Base-by-base conservation (phyloP, 2,329 filamentous ascomycete genomes). In the Colletotrichum spinosum region DNA sequence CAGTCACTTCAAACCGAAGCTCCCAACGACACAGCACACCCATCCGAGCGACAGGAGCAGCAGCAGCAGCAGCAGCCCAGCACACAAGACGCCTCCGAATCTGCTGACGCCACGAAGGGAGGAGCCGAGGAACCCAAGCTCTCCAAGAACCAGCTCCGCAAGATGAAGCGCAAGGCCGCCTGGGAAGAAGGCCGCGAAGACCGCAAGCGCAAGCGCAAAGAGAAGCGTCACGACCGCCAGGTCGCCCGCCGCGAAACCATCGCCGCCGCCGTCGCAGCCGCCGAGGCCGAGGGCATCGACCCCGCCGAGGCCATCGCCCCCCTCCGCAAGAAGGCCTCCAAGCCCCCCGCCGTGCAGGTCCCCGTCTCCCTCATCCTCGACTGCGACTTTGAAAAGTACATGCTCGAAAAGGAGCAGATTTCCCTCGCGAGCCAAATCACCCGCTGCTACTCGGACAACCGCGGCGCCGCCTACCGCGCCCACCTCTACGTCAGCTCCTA, bases 341-440 rank as follows among this genome's bases (percentile, higher is more conserved):
- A 72, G 46, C 68, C 65, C 69, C 72, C 68, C 71, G 67, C 60
- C 69, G 80, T 83, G 53, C 86, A 88, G 60, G 85, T 97, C 0
- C 94, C 94, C 2, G 81, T 98, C 25, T 88, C 92, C 0, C 81
- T 99, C 69, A 84, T 99, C 65, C 81, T 99, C 68, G 96, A 99
- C 80, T 98, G 95, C 79, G 89, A 92, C 70, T 99, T 97, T 75
- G 94, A 99, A 76, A 83, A 92, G 46, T 86, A 94, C 73, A 99
- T 99, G 96, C 85, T 84, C 55, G 92, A 95, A 42, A 91, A 92
- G 70, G 96, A 99, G 79, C 83, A 92, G 37, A 89, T 94, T 60
- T 97, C 93, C 5, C 84, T 99, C 11, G 88, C 88, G 1, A 88
- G 89, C 62, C 96, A 99, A 77, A 84, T 99, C 67, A 97, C 93